Percentiles rank a stretch among this genome's conserved stretches.
phyloP scores from a whole-genome alignment of 2,329 filamentous ascomycete genomes.

The Aspergillus caelatus region DNA sequence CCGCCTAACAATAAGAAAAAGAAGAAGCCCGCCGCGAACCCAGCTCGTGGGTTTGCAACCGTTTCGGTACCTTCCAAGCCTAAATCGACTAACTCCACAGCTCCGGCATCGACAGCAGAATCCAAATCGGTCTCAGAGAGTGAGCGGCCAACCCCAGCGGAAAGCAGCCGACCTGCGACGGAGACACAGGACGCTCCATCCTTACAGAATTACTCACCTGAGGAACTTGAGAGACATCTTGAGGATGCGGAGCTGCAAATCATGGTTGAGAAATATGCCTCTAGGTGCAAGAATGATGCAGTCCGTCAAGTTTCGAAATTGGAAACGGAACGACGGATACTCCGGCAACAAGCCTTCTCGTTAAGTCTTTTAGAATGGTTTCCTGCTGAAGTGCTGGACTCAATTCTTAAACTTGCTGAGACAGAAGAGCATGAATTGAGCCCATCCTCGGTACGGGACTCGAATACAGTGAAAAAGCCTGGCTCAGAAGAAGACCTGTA shows the following conservation, averaged over 20 bases:
- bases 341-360: constrained; percentile 76
- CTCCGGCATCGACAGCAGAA: constrained; percentile 31
- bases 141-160: constrained; percentile 29
- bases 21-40: constrained; percentile 85
- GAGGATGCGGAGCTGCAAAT: constrained; percentile 89
- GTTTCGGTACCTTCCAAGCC: constrained; percentile 86
- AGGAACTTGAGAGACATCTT: constrained; percentile 86
- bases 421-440: constrained; percentile 45
- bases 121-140: constrained; percentile 35
- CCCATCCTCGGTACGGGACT: constrained; percentile 27
- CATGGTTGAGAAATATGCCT: constrained; percentile 79
- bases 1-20: constrained; percentile 79
- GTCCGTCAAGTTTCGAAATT: constrained; percentile 74
- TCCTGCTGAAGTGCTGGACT: constrained; percentile 74
- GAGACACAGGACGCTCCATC: constrained; percentile 30
- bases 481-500: constrained; percentile 75
- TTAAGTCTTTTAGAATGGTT: constrained; percentile 79
- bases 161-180: constrained; percentile 18
- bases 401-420: constrained; percentile 68
- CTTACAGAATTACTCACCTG: constrained; percentile 68
- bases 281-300: constrained; percentile 78
- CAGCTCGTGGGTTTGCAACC: constrained; percentile 89
- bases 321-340: constrained; percentile 80
- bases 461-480: constrained; percentile 39
- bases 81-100: constrained; percentile 53